Evolutionary conservation across 345 rosid species (phyloP).

Genomic region (Lepidium didymum): DNA sequence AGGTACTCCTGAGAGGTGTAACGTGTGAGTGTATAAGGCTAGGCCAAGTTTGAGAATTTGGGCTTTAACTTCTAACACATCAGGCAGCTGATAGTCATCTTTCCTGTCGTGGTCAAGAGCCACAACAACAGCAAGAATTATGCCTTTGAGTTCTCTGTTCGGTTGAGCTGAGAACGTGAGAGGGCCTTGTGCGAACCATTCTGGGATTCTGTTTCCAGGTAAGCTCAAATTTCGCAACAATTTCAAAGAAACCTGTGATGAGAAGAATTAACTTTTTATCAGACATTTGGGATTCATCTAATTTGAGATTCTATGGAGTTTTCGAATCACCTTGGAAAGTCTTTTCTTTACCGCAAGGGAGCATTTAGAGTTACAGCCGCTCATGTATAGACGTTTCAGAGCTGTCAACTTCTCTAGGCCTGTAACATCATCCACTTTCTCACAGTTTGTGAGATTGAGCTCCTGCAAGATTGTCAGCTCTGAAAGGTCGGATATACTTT

Average conservation of each 20-base stretch:
- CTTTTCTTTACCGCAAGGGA: conserved; percentile 4
- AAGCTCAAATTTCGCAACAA: conserved; percentile 36
- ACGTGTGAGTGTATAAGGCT: neutral
- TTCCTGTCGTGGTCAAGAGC: conserved; percentile 27
- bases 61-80: conserved; percentile 34
- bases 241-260: conserved; percentile 41
- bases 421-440: conserved; percentile 7
- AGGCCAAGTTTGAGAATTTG: conserved; percentile 21
- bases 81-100: conserved; percentile 29
- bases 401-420: conserved; percentile 6
- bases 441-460: conserved; percentile 21
- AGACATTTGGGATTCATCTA: neutral
- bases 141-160: conserved; percentile 35
- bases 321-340: conserved; percentile 15
- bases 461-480: neutral
- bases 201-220: conserved; percentile 53
- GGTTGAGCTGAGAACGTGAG: conserved; percentile 30
- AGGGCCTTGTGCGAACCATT: conserved; percentile 43
- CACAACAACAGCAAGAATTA: conserved; percentile 44
- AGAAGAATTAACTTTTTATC: conserved; percentile 25
- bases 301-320: neutral
- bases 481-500: conserved; percentile 16
- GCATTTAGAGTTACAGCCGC: neutral
- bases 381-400: conserved; percentile 10
- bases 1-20: conserved; percentile 46